These are phyloP conservation scores for Backusella australiensis DNA, from an alignment of 192 early-diverging fungal genomes.

Conservation along the genomic window DNA sequence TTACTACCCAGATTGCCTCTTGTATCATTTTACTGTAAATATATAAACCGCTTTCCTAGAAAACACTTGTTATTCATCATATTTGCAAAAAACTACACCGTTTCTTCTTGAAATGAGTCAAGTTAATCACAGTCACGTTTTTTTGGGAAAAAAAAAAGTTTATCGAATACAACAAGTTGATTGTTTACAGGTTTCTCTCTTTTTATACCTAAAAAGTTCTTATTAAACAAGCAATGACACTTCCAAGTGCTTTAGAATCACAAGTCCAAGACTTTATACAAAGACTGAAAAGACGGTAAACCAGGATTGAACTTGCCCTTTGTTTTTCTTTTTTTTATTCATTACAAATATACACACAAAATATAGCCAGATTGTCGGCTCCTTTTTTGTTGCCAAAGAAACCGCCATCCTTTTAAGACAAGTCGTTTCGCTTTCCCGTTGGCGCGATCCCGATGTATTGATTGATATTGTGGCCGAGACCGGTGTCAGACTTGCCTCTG, in stretches of 20 bases:
- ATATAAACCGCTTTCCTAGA: too few species aligned
- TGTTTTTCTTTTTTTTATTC: not conserved
- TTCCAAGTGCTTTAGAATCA: conserved; percentile 27
- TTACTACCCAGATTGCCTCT: not conserved
- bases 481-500: conserved; percentile 61
- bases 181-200: not conserved
- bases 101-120: not conserved
- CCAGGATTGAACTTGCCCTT: not conserved
- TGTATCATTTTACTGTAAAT: too few species aligned
- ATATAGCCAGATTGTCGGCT: conserved; percentile 62
- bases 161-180: too few species aligned
- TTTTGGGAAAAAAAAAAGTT: not conserved
- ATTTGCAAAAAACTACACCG: too few species aligned
- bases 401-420: conserved; percentile 76
- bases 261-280: conserved; percentile 42
- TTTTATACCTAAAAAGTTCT: not conserved
- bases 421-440: conserved; percentile 73
- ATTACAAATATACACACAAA: not conserved
- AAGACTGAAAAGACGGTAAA: conserved; percentile 43
- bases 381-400: conserved; percentile 64
- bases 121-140: conserved; percentile 2
- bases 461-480: conserved; percentile 64
- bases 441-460: conserved; percentile 64
- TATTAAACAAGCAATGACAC: not conserved
- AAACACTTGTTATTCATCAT: not conserved